Base-by-base conservation (phyloP, 2,329 filamentous ascomycete species). In the Biscogniauxia sp. region DNA sequence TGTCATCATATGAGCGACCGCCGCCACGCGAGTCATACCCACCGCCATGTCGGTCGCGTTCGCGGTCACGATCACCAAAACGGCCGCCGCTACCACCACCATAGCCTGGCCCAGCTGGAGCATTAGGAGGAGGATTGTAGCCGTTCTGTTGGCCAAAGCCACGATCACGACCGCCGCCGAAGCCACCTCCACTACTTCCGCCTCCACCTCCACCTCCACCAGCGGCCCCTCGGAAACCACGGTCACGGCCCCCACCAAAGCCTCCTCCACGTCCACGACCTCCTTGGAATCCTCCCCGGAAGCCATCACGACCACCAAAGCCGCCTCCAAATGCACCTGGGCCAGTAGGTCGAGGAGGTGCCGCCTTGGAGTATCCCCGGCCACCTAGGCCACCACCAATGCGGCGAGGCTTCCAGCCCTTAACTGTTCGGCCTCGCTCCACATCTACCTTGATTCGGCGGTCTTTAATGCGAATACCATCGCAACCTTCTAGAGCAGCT, bases 371-470 rank as follows among this genome's bases (percentile, higher is more conserved):
- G 77, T 98, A 98, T 66, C 92, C 91, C 70, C 95, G 88, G 53
- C 94, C 94, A 64, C 95, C 95, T 2, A 97, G 85, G 53, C 95
- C 95, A 66, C 95, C 95, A 60, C 94, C 95, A 56, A 96, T 89
- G 65, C 95, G 89, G 68, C 91, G 89, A 63, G 95, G 95, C 72
- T 91, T 90, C 95, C 95, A 99, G 54, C 90, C 92, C 72, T 91
- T 91, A 50, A 97, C 92, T 32, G 95, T 98, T 69, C 95, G 90
- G 68, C 95, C 95, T 72, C 95, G 89, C 79, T 99, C 95, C 63
- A 98, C 94, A 74, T 99, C 95, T 71, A 98, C 93, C 73, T 97
- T 87, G 72, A 98, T 91, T 70, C 90, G 88, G 72, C 94, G 88
- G 74, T 96, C 93, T 75, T 93, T 96, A 79, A 99, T 97, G 69